These are phyloP conservation scores for Backusella mclennaniae DNA, from an alignment of 192 early-diverging fungal genomes.

Conservation along the genomic window DNA sequence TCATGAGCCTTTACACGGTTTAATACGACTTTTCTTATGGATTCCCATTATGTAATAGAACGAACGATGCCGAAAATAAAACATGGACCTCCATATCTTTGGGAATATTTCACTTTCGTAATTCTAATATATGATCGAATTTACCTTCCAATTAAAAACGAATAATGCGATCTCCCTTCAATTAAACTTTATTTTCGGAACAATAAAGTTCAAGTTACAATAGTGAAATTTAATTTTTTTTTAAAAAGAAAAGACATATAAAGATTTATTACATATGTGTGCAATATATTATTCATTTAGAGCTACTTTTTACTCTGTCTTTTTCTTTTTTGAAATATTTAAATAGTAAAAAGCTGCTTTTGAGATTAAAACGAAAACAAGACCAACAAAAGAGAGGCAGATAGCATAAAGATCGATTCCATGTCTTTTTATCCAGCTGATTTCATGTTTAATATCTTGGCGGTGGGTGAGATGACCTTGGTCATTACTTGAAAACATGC, in stretches of 20 bases:
- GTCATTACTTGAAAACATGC: constrained; percentile 10
- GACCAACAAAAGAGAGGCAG: not conserved
- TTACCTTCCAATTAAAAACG: too few species aligned
- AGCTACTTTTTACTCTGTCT: not conserved
- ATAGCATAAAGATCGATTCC: not conserved
- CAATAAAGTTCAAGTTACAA: not conserved
- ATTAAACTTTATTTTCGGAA: not conserved
- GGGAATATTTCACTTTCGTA: too few species aligned
- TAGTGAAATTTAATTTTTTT: too few species aligned
- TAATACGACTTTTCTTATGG: not conserved
- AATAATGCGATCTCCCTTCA: not conserved
- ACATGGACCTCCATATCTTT: not conserved
- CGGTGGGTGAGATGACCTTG: not conserved
- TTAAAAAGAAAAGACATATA: not conserved
- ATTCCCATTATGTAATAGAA: not conserved
- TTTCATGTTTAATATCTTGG: not conserved
- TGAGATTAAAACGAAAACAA: not conserved
- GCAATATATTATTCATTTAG: not conserved
- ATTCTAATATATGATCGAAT: too few species aligned
- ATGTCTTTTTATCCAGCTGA: not conserved
- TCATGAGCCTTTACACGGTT: not conserved
- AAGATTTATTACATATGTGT: not conserved
- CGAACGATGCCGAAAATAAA: not conserved
- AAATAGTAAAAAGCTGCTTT: not conserved
- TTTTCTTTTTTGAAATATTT: not conserved